Evolutionary conservation across 1,284 basidiomycete species (phyloP), one percentile per base, ranked within the genome.

Genomic region (Boletus calvinii): DNA sequence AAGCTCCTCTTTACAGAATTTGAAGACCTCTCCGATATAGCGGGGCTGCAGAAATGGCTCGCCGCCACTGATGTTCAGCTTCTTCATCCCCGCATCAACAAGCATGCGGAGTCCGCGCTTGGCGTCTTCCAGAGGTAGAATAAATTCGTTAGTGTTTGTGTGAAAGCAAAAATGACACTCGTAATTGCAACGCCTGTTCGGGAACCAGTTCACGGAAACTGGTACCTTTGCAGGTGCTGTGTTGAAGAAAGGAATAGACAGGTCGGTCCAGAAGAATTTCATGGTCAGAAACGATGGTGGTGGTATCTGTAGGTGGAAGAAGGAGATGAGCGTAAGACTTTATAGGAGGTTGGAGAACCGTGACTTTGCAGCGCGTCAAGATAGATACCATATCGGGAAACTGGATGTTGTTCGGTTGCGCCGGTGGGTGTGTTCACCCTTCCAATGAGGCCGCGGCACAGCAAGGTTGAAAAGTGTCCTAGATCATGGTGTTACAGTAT

Each of bases 1-100:
- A 0, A 76, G 66, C 8, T 74, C 73, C 24, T 73, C 69, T 53
- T 76, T 75, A 55, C 73, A 74, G 37, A 65, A 76, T 4, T 65
- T 62, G 62, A 76, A 74, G 0, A 74, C 41, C 31, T 74, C 71
- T 0, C 74, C 72, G 7, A 76, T 68, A 46, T 72, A 73, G 0
- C 59, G 52, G 0, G 74, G 64, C 40, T 74, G 61, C 10, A 76
- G 66, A 51, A 75, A 73, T 0, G 74, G 74, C 38, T 76, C 74
- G 0, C 74, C 74, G 1, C 74, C 74, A 40, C 67, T 70, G 50
- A 74, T 74, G 50, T 76, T 74, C n/a, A 76, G 59, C 43, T 76
- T 76, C 48, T 61, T 64, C 74, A 76, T 76, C 0, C 74, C 74
- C 0, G 66, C 66, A 4, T 69, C 60, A 0, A 52, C 65, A 2